These are phyloP conservation scores for Suillus brevipes DNA, from an alignment of 768 basidiomycete species.

Conservation along the genomic window DNA sequence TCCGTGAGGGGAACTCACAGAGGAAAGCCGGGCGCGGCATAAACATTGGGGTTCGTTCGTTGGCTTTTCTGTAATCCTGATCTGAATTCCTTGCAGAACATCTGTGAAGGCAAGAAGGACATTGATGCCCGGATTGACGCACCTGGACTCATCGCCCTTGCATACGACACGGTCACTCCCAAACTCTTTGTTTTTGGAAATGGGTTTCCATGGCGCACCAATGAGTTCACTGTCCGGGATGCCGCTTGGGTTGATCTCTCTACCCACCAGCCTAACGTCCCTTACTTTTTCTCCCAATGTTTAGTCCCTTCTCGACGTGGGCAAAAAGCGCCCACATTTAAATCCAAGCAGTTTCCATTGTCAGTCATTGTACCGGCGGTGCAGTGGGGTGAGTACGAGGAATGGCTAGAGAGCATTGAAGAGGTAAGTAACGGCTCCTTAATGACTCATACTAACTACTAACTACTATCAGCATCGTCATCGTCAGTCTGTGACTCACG, in stretches of 20 bases:
- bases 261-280: background rate
- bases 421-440: too few species aligned
- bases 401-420: background rate
- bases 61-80: too few species aligned
- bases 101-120: too few species aligned
- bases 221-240: background rate
- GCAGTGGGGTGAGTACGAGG: slow-evolving; percentile 8
- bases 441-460: too few species aligned
- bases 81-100: too few species aligned
- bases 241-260: slow-evolving; percentile 8
- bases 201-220: background rate
- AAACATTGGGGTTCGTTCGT: too few species aligned
- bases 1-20: too few species aligned
- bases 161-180: background rate
- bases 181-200: background rate
- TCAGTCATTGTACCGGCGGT: background rate
- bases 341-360: background rate
- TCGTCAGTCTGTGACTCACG: too few species aligned
- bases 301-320: background rate
- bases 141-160: background rate
- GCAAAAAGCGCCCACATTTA: slow-evolving; percentile 1
- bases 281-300: slow-evolving; percentile 9
- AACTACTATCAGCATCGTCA: too few species aligned
- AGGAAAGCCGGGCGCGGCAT: too few species aligned
- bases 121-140: too few species aligned